Evolutionary conservation across 805 yeast species (phyloP).

Genomic region (Tetrapisispora iriomotensis): DNA sequence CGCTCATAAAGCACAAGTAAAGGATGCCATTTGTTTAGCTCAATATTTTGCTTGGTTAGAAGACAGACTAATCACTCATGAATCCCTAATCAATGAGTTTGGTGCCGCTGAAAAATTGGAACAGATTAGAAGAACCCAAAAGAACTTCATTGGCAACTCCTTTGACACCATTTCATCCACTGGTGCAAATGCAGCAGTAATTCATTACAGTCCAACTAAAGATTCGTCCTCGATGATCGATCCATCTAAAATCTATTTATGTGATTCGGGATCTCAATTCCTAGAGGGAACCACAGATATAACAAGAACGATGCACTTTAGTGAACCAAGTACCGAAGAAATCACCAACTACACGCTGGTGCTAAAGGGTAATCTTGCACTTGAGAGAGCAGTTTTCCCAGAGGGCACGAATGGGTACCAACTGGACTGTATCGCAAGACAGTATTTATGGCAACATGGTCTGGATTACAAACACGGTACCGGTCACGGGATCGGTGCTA

Average conservation of each 20-base stretch:
- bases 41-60: constrained; percentile 81
- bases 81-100: constrained; percentile 47
- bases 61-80: constrained; percentile 36
- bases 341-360: constrained; percentile 70
- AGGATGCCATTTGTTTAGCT: constrained; percentile 71
- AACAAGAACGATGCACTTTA: constrained; percentile 75
- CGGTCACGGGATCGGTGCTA: constrained; percentile 95
- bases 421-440: constrained; percentile 77
- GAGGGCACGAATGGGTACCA: constrained; percentile 63
- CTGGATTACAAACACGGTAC: constrained; percentile 89
- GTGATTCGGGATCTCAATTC: constrained; percentile 90
- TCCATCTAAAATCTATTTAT: constrained; percentile 56
- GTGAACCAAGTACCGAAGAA: constrained; percentile 33
- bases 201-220: constrained; percentile 63
- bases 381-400: constrained; percentile 74
- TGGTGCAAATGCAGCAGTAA: constrained; percentile 66
- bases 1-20: constrained; percentile 64
- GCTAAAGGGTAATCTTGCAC: constrained; percentile 81
- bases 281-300: constrained; percentile 94
- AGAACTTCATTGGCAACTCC: constrained; percentile 56
- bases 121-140: constrained; percentile 43
- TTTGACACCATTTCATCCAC: constrained; percentile 70
- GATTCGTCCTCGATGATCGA: constrained; percentile 52
- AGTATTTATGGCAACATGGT: constrained; percentile 72
- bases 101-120: constrained; percentile 54